Percentiles rank a stretch among this genome's conserved stretches.
Conservation (phyloP, 257 asterid genomes). For the Solanum clarkiae region DNA sequence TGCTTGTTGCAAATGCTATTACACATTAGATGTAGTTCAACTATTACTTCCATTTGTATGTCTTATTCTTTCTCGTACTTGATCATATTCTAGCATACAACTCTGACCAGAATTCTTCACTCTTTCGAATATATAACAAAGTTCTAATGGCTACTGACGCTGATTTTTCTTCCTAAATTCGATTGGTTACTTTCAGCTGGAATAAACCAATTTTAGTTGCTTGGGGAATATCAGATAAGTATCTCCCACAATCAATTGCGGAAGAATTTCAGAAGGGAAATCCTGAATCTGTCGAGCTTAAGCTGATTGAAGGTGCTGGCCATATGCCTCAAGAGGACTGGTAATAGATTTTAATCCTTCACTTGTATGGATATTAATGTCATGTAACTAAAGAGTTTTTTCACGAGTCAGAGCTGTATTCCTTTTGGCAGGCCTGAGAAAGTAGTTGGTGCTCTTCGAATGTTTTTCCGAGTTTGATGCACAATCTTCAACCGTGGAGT, state of each 20-base stretch:
- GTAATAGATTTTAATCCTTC: constrained; percentile 23
- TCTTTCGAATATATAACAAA: background rate
- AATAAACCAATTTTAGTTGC: constrained; percentile 67
- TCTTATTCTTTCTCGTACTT: background rate
- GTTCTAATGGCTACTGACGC: background rate
- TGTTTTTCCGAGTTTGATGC: constrained; percentile 25
- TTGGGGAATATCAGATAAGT: constrained; percentile 96
- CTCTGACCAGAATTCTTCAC: background rate
- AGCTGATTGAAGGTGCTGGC: constrained; percentile 94
- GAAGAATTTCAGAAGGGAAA: constrained; percentile 71
- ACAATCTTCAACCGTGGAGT: background rate
- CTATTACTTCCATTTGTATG: background rate
- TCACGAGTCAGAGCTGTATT: background rate
- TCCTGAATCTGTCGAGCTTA: constrained; percentile 42
- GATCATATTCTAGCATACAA: background rate
- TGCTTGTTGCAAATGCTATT: background rate
- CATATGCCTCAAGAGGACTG: constrained; percentile 99
- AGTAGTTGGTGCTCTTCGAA: constrained; percentile 57
- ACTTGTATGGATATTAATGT: background rate
- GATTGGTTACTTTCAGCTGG: constrained; percentile 46
- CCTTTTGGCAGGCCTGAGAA: constrained; percentile 72
- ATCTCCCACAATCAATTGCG: constrained; percentile 85
- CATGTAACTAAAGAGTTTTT: background rate
- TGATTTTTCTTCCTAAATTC: background rate
- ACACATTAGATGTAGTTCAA: background rate